Base-by-base conservation (phyloP, 148 eudicot species). In the Suaeda aralocaspica region DNA sequence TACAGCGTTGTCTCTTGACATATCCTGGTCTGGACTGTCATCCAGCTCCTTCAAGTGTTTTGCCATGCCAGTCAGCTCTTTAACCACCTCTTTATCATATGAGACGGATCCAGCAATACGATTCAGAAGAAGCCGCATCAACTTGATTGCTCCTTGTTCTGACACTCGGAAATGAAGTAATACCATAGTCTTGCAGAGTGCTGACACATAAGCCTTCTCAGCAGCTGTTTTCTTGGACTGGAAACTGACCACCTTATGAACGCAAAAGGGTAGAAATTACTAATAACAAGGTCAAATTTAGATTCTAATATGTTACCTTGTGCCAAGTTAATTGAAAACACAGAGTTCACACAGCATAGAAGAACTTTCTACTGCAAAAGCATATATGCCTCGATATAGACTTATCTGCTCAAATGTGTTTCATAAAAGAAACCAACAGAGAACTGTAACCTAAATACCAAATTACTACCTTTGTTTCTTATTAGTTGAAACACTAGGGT, bases 131-230 rank as follows among this genome's bases (percentile, higher is more conserved):
- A 68, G 69, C 78, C 88, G 77, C 84, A 82, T 79, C 68, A 94
- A 81, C 80, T 91, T 94, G 69, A 89, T 73, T 68, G 91, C 70
- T 59, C 80, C 86, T 74, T 94, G 97, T 72, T 94, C 96, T 64
- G 89, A 78, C 34, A 58, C 69, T 66, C 86, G 82, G 61, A 91
- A 87, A 44, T 79, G 83, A 74, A 91, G 93, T 79, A 80, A 75
- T 48, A 83, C 82, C 26, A 89, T 79, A 49, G 79, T 74, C 84
- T 74, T 87, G 78, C 90, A 86, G 49, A 94, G 70, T 45, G 96
- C 97, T 74, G 86, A 77, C 29, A 85, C 24, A 59, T 89, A 94
- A 28, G 99, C 66, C 77, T 87, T 94, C 77, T 87, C 97, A 25
- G 96, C 89, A 9, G 91, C 81, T 59, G 84, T 84, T 85, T 89